phyloP scores from a whole-genome alignment of 2,329 filamentous ascomycete genomes.

The Myriosclerotinia scirpicola region DNA sequence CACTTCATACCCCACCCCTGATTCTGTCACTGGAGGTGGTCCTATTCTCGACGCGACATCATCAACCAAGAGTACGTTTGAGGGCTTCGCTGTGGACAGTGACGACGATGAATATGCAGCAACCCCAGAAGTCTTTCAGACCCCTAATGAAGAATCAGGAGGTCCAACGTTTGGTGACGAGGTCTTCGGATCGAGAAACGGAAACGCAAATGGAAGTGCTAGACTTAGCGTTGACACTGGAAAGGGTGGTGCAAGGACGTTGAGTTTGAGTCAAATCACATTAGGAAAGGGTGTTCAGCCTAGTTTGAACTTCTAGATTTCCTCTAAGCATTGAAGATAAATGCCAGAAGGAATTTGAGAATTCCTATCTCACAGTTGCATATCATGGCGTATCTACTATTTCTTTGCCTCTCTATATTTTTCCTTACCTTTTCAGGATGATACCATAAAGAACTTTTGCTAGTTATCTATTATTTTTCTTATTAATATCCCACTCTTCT shows the following conservation, averaged over 20 bases:
- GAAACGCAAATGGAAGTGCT: constrained; percentile 14
- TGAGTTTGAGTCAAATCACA: constrained; percentile 64
- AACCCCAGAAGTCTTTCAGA: constrained; percentile 52
- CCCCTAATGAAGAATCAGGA: constrained; percentile 50
- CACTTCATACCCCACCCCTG: constrained; percentile 27
- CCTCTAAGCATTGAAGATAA: background rate
- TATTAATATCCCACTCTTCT: background rate
- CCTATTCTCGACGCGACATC: constrained; percentile 17
- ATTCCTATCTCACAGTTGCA: background rate
- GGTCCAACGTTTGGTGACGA: constrained; percentile 45
- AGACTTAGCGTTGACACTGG: constrained; percentile 48
- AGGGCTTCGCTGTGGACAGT: constrained; percentile 38
- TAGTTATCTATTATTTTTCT: background rate
- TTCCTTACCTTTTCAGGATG: background rate
- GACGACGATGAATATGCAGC: constrained; percentile 38
- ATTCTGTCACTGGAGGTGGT: constrained; percentile 6
- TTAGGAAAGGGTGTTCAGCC: constrained; percentile 37
- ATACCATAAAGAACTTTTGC: background rate
- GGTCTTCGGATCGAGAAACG: constrained; percentile 43
- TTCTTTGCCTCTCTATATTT: background rate
- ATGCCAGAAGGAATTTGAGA: background rate
- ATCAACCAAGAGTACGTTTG: constrained; percentile 27
- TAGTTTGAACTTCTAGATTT: constrained; percentile 29
- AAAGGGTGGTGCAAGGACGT: constrained; percentile 59
- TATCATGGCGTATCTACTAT: background rate